Evolutionary conservation across 2,329 filamentous ascomycete genomes (phyloP).

Genomic region (Penicillium sumatraense): DNA sequence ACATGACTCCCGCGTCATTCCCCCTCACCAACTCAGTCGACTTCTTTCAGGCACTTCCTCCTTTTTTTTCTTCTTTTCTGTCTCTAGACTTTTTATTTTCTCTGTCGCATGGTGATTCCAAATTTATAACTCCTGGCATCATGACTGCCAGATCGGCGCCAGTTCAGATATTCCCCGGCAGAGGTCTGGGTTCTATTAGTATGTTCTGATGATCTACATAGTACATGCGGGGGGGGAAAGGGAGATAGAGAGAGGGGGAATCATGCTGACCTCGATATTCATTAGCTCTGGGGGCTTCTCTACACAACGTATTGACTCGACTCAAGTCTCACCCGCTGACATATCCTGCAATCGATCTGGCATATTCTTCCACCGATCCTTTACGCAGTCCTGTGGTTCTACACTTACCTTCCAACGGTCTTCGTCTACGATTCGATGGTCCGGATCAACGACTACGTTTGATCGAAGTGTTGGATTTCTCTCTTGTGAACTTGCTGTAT

Average conservation of each 20-base stretch:
- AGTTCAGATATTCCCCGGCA: conserved; percentile 69
- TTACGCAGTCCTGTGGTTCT: conserved; percentile 76
- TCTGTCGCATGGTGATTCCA: conserved; percentile 2
- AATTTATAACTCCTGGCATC: conserved; percentile 18
- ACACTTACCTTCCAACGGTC: conserved; percentile 78
- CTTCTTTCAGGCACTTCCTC: not conserved
- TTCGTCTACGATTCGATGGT: conserved; percentile 91
- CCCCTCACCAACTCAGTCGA: not conserved
- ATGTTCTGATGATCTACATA: conserved; percentile 30
- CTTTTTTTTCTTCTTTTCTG: not conserved
- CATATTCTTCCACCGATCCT: conserved; percentile 76
- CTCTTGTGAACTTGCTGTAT: conserved; percentile 81
- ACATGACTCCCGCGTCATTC: conserved; percentile 26
- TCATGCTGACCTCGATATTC: conserved; percentile 27
- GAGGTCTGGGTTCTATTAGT: conserved; percentile 67
- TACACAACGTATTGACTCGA: conserved; percentile 85
- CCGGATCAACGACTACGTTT: conserved; percentile 88
- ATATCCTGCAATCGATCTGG: conserved; percentile 82
- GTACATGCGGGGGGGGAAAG: not conserved
- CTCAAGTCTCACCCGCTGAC: conserved; percentile 84
- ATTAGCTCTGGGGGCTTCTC: conserved; percentile 84
- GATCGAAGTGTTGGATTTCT: conserved; percentile 90
- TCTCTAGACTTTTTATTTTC: not conserved
- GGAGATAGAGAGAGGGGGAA: too few species aligned
- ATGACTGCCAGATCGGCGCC: conserved; percentile 43